These are phyloP conservation scores for Amaranthus cruentus DNA, from an alignment of 148 eudicot genomes.

Conservation along the genomic window DNA sequence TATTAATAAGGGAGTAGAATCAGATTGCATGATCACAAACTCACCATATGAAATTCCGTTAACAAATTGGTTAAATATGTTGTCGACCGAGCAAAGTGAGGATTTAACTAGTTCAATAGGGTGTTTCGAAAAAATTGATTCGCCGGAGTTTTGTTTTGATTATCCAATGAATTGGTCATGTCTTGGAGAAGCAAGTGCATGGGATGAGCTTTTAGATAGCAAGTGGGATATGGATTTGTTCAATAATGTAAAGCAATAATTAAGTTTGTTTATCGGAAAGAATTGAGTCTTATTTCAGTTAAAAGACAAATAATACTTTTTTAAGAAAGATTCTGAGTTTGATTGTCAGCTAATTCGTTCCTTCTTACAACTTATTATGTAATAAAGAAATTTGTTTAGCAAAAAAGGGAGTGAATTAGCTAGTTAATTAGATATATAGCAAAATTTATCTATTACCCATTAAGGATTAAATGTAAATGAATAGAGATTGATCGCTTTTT, in stretches of 20 bases:
- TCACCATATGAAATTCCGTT: slow-evolving; percentile 42
- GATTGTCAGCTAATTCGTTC: too few relatives aligned
- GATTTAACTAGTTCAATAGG: not conserved
- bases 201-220: slow-evolving; percentile 19
- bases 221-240: slow-evolving; percentile 29
- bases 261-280: not conserved
- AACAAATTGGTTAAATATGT: slow-evolving; percentile 36
- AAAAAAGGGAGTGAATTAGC: too few relatives aligned
- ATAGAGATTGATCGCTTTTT: too few relatives aligned
- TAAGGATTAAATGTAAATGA: too few relatives aligned
- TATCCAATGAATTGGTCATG: slow-evolving; percentile 9
- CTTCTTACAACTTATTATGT: too few relatives aligned
- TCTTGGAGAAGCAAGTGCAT: slow-evolving; percentile 11
- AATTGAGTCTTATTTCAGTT: too few relatives aligned
- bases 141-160: slow-evolving; percentile 10
- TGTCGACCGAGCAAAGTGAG: slow-evolving; percentile 17
- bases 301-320: too few relatives aligned
- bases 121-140: not conserved
- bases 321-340: too few relatives aligned
- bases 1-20: not conserved
- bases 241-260: not conserved
- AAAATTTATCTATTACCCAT: too few relatives aligned
- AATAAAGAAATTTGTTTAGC: too few relatives aligned
- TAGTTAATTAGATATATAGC: too few relatives aligned
- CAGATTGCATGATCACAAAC: slow-evolving; percentile 1